Evolutionary conservation across 371 early-diverging fungal species (phyloP).

Genomic region (Mortierella sp.): DNA sequence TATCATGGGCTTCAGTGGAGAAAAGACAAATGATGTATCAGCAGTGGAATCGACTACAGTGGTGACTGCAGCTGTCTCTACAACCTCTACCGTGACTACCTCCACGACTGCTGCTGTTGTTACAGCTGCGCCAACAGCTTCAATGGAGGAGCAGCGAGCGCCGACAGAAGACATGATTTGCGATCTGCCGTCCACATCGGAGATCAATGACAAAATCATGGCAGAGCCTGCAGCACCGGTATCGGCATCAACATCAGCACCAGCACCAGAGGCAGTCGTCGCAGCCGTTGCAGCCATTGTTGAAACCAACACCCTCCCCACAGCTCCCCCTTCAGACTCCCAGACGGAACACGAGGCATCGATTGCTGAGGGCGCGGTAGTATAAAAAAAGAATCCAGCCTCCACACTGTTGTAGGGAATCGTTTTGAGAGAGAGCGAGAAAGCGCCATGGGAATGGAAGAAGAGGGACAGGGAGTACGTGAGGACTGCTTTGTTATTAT

Average conservation of each 20-base stretch:
- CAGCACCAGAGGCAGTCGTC: slow-evolving; percentile 44
- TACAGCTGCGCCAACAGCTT: neutral
- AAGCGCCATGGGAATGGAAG: too few species aligned
- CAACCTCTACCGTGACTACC: neutral
- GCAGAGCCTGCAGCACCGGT: slow-evolving; percentile 7
- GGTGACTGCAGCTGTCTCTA: neutral
- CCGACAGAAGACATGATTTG: too few species aligned
- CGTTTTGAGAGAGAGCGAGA: too few species aligned
- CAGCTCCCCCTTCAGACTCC: neutral
- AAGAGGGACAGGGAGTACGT: too few species aligned
- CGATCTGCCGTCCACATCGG: neutral
- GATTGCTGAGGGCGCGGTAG: neutral
- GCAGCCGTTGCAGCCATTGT: slow-evolving; percentile 51
- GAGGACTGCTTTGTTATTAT: too few species aligned
- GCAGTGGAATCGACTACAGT: slow-evolving; percentile 1
- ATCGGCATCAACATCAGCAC: slow-evolving; percentile 38
- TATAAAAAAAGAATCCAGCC: neutral
- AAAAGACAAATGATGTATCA: slow-evolving; percentile 8
- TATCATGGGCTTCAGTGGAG: neutral
- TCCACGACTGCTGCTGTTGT: neutral
- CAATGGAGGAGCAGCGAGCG: neutral
- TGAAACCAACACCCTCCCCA: slow-evolving; percentile 18
- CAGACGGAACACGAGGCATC: neutral
- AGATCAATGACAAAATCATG: neutral
- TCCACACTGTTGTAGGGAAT: too few species aligned